phyloP scores from a whole-genome alignment of 2,329 filamentous ascomycete species.

The Colletotrichum lindemuthianum region DNA sequence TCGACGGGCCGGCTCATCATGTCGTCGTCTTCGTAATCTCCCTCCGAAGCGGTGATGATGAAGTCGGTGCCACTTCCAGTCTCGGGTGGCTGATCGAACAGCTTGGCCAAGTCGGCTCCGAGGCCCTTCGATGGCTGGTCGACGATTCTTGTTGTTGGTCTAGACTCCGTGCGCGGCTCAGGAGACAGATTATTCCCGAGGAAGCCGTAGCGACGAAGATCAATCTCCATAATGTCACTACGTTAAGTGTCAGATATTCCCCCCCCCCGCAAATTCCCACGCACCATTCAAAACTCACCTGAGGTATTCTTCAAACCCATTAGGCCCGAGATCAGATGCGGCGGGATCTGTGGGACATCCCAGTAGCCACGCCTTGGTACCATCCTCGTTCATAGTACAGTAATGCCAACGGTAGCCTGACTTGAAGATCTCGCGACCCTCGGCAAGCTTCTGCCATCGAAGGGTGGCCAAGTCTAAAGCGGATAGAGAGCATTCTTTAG shows the following conservation, averaged over 20 bases:
- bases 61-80: slow-evolving; percentile 90
- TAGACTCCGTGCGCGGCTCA: slow-evolving; percentile 61
- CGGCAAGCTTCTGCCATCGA: slow-evolving; percentile 94
- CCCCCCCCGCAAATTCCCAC: not conserved
- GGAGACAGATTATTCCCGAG: slow-evolving; percentile 79
- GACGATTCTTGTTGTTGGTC: slow-evolving; percentile 59
- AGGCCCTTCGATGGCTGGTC: slow-evolving; percentile 73
- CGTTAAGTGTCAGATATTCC: not conserved
- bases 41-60: slow-evolving; percentile 85
- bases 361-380: slow-evolving; percentile 96
- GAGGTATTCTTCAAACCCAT: slow-evolving; percentile 87
- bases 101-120: slow-evolving; percentile 83
- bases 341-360: slow-evolving; percentile 83
- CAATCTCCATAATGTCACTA: slow-evolving; percentile 90
- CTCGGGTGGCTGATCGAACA: slow-evolving; percentile 89
- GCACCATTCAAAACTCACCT: slow-evolving; percentile 52
- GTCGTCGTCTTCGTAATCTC: slow-evolving; percentile 77
- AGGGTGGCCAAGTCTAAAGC: slow-evolving; percentile 87
- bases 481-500: slow-evolving; percentile 89
- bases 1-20: slow-evolving; percentile 60
- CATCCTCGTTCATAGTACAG: slow-evolving; percentile 93
- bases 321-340: slow-evolving; percentile 72
- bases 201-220: slow-evolving; percentile 90
- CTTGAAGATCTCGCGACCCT: slow-evolving; percentile 93
- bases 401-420: slow-evolving; percentile 97